Evolutionary conservation across 371 early-diverging fungal species (phyloP).

Genomic region (Apophysomyces trapeziformis): DNA sequence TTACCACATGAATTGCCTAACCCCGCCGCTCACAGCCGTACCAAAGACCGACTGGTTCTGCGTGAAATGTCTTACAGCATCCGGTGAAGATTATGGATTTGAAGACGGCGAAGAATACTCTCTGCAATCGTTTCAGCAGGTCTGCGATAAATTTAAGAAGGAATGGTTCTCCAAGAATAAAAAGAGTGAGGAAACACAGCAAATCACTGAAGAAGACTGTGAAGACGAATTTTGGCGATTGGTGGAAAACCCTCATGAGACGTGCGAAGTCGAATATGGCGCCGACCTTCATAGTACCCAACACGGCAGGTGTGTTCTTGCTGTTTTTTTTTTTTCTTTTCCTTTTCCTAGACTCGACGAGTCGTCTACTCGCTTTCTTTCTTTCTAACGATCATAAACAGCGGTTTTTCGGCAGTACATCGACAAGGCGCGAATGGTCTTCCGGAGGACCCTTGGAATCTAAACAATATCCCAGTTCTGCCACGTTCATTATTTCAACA

Average conservation of each 20-base stretch:
- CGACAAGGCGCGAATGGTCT: conserved; percentile 8
- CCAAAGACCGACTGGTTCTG: conserved; percentile 90
- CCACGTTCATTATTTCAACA: conserved; percentile 85
- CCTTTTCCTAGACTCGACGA: neutral
- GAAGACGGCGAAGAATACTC: conserved; percentile 84
- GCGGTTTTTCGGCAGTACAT: conserved; percentile 29
- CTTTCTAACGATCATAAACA: neutral
- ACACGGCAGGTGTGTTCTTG: conserved; percentile 75
- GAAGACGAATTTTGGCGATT: conserved; percentile 97
- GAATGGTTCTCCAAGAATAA: conserved; percentile 67
- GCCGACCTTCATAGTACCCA: conserved; percentile 92
- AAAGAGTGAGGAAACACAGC: conserved; percentile 24
- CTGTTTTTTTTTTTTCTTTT: neutral
- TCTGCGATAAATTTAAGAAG: conserved; percentile 82
- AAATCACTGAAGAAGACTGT: conserved; percentile 78
- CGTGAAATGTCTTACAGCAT: conserved; percentile 75
- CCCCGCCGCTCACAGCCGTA: conserved; percentile 66
- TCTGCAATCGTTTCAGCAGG: conserved; percentile 79
- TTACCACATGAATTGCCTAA: conserved; percentile 83
- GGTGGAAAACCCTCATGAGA: conserved; percentile 84
- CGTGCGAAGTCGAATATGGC: conserved; percentile 94
- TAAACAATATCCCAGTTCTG: conserved; percentile 84
- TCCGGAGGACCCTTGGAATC: conserved; percentile 76
- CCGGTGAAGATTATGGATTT: conserved; percentile 92
- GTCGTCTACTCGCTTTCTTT: neutral